These are phyloP conservation scores for Leptomonas seymouri DNA, from an alignment of 208 protist genomes.

Conservation along the genomic window DNA sequence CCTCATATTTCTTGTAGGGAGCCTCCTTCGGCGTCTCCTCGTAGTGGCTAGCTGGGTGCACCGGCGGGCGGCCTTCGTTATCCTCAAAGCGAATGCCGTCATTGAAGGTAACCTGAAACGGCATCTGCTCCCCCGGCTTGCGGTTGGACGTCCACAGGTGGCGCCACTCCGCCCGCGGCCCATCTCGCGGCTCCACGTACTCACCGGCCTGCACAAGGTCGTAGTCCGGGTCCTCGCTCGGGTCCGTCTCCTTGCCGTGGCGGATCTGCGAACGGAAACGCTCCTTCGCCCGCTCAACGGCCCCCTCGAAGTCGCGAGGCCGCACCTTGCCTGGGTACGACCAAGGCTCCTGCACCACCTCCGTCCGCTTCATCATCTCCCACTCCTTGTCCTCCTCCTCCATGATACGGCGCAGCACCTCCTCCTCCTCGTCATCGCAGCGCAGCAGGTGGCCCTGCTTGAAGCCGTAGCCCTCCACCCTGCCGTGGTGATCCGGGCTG, in stretches of 20 bases:
- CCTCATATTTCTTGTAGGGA: conserved; percentile 74
- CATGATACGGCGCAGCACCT: conserved; percentile 91
- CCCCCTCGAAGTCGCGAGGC: conserved; percentile 80
- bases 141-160: conserved; percentile 90
- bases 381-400: conserved; percentile 92
- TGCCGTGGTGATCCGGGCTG: conserved; percentile 75
- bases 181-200: conserved; percentile 90
- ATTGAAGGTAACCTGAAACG: conserved; percentile 90
- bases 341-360: conserved; percentile 92
- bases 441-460: conserved; percentile 90
- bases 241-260: conserved; percentile 85
- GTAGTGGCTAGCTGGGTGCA: conserved; percentile 83
- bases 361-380: conserved; percentile 92
- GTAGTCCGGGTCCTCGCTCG: conserved; percentile 88
- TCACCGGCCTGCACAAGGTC: conserved; percentile 88
- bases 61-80: conserved; percentile 80
- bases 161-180: conserved; percentile 86
- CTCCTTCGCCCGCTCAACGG: conserved; percentile 87
- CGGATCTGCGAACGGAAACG: conserved; percentile 83
- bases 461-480: conserved; percentile 88
- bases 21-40: conserved; percentile 85
- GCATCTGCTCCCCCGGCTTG: conserved; percentile 49
- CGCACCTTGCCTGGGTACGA: conserved; percentile 91
- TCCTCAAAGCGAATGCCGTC: conserved; percentile 89
- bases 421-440: conserved; percentile 87